Evolutionary conservation across 345 rosid species (phyloP).

Genomic region (Corchorus olitorius): DNA sequence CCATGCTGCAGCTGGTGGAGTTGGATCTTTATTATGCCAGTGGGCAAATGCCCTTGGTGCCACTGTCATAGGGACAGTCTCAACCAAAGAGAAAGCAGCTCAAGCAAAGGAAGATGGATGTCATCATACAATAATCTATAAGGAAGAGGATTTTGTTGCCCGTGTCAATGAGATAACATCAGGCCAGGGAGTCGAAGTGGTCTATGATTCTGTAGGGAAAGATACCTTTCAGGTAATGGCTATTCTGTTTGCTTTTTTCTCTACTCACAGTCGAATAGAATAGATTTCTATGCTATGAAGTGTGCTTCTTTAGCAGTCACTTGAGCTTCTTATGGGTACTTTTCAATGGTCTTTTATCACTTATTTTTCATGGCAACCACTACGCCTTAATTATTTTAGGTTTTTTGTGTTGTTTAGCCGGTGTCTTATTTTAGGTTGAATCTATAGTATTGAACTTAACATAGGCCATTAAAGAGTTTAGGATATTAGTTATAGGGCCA

Average conservation of each 20-base stretch:
- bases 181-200: constrained; percentile 83
- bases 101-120: constrained; percentile 97
- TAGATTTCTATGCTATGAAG: not conserved
- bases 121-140: constrained; percentile 74
- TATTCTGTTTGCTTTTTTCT: not conserved
- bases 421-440: not conserved
- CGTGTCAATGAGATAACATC: constrained; percentile 78
- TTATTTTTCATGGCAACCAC: not conserved
- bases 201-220: constrained; percentile 91
- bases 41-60: constrained; percentile 94
- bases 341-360: not conserved
- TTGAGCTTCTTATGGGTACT: not conserved
- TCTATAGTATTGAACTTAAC: not conserved
- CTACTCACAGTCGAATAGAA: not conserved
- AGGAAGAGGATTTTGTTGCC: constrained; percentile 78
- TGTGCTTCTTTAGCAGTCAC: not conserved
- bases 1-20: constrained; percentile 97
- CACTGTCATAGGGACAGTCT: constrained; percentile 83
- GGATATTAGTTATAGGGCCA: not conserved
- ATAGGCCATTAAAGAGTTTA: not conserved
- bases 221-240: constrained; percentile 75
- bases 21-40: constrained; percentile 89
- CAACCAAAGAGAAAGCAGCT: constrained; percentile 81
- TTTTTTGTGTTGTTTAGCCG: not conserved
- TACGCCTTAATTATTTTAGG: not conserved